These are phyloP conservation scores for Nidula microcarpa DNA, from an alignment of 768 basidiomycete genomes.

Conservation along the genomic window DNA sequence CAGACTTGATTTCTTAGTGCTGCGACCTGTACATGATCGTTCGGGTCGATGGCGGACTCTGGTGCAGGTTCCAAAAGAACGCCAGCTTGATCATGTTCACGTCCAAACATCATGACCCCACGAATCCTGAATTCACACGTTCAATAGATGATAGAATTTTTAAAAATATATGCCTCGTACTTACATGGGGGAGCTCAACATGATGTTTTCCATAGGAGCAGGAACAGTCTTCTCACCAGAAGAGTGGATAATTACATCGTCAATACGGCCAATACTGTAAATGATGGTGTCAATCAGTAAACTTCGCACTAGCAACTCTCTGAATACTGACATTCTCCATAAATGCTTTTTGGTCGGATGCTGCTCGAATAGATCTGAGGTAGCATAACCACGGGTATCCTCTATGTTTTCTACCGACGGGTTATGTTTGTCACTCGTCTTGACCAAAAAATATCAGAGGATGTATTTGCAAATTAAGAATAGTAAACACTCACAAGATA, in stretches of 20 bases:
- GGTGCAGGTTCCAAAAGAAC: slow-evolving; percentile 24
- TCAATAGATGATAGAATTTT: neutral
- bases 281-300: too few species aligned
- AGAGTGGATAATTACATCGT: slow-evolving; percentile 33
- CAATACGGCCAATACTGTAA: slow-evolving; percentile 33
- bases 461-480: neutral
- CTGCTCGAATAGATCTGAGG: slow-evolving; percentile 36
- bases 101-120: slow-evolving; percentile 37
- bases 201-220: slow-evolving; percentile 26
- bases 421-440: slow-evolving; percentile 28
- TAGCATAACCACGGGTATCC: slow-evolving; percentile 36
- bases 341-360: slow-evolving; percentile 38
- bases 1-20: slow-evolving; percentile 29
- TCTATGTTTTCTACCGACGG: slow-evolving; percentile 31
- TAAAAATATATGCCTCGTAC: slow-evolving; percentile 1
- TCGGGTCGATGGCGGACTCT: slow-evolving; percentile 21
- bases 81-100: slow-evolving; percentile 24
- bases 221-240: slow-evolving; percentile 34
- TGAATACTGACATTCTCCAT: slow-evolving; percentile 34
- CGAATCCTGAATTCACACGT: slow-evolving; percentile 13
- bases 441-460: neutral
- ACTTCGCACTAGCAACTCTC: neutral
- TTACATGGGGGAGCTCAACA: slow-evolving; percentile 17
- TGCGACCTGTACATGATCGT: slow-evolving; percentile 19
- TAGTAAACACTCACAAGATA: slow-evolving; percentile 22